A percentile compares a stretch with the other conserved stretches of the same genome.
phyloP scores from a whole-genome alignment of 1,284 basidiomycete genomes.

The Stygiomarasmius scandens region DNA sequence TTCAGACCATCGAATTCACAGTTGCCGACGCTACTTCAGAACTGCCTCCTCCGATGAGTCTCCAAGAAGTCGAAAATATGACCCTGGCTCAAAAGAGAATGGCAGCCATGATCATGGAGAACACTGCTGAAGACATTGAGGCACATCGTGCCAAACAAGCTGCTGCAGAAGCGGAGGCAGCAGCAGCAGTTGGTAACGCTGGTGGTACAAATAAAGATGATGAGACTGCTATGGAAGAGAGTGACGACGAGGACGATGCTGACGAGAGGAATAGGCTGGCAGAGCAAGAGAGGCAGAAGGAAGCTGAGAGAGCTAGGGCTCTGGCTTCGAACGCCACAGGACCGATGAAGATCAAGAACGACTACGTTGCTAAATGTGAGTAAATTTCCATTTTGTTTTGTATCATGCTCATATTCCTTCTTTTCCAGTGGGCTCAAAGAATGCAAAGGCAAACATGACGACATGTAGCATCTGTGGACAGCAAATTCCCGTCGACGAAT shows the following conservation, averaged over 20 bases:
- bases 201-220: conserved; percentile 55
- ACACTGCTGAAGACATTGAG: conserved; percentile 82
- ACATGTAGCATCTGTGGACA: conserved; percentile 94
- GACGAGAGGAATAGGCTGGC: conserved; percentile 69
- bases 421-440: conserved; percentile 67
- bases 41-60: conserved; percentile 92
- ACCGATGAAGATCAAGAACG: conserved; percentile 95
- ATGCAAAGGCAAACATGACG: conserved; percentile 71
- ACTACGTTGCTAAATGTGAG: conserved; percentile 94
- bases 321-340: conserved; percentile 76
- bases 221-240: conserved; percentile 76
- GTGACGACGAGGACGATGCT: conserved; percentile 74
- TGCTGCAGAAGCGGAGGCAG: conserved; percentile 77
- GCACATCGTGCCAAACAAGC: conserved; percentile 78
- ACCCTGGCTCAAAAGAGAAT: conserved; percentile 96
- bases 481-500: conserved; percentile 91
- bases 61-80: conserved; percentile 96
- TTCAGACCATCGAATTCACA: conserved; percentile 98
- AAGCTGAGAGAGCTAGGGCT: conserved; percentile 77
- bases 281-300: conserved; percentile 75
- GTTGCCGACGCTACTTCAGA: conserved; percentile 89
- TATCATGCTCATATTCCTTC: not conserved
- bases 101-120: conserved; percentile 98
- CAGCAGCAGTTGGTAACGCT: conserved; percentile 65
- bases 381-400: conserved; percentile 12